Percentiles rank a stretch among this genome's conserved stretches.
These are phyloP conservation scores for Plasmopara halstedii DNA, from an alignment of 352 stramenopile species.

Conservation along the genomic window DNA sequence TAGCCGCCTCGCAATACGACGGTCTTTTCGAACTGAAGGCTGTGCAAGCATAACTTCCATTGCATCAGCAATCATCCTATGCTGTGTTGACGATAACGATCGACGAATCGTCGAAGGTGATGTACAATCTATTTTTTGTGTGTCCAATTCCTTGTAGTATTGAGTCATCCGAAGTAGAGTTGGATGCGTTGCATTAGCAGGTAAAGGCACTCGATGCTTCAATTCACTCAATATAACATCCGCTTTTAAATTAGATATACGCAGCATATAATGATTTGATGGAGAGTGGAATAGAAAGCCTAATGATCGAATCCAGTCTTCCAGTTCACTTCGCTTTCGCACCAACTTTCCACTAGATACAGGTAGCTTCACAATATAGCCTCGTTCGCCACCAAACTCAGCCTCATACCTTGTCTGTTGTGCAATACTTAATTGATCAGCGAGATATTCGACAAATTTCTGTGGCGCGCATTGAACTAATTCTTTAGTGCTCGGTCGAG, in stretches of 20 bases:
- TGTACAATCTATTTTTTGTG: slow-evolving; percentile 51
- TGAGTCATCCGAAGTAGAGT: slow-evolving; percentile 36
- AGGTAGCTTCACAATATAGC: slow-evolving; percentile 46
- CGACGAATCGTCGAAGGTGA: slow-evolving; percentile 52
- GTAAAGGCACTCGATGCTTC: slow-evolving; percentile 19
- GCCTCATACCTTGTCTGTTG: slow-evolving; percentile 39
- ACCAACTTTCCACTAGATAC: slow-evolving; percentile 19
- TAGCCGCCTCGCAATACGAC: slow-evolving; percentile 46
- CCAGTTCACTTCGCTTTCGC: slow-evolving; percentile 16
- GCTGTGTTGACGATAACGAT: slow-evolving; percentile 49
- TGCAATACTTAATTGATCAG: slow-evolving; percentile 34
- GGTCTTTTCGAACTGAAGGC: slow-evolving; percentile 49
- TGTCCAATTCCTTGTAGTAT: slow-evolving; percentile 45
- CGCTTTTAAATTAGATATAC: slow-evolving; percentile 50
- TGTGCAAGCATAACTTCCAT: slow-evolving; percentile 68
- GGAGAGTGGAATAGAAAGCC: slow-evolving; percentile 39
- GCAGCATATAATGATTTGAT: slow-evolving; percentile 30
- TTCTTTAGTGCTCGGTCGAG: slow-evolving; percentile 30
- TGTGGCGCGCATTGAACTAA: slow-evolving; percentile 34
- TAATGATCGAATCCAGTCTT: slow-evolving; percentile 37
- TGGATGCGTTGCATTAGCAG: slow-evolving; percentile 13
- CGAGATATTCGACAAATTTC: slow-evolving; percentile 50
- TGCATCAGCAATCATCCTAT: slow-evolving; percentile 61
- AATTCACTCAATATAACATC: slow-evolving; percentile 52
- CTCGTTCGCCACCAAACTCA: slow-evolving; percentile 50